Percentiles rank a stretch among this genome's conserved stretches.
These are phyloP conservation scores for Alternaria angustiovoidea DNA, from an alignment of 2,329 filamentous ascomycete species.

Conservation along the genomic window DNA sequence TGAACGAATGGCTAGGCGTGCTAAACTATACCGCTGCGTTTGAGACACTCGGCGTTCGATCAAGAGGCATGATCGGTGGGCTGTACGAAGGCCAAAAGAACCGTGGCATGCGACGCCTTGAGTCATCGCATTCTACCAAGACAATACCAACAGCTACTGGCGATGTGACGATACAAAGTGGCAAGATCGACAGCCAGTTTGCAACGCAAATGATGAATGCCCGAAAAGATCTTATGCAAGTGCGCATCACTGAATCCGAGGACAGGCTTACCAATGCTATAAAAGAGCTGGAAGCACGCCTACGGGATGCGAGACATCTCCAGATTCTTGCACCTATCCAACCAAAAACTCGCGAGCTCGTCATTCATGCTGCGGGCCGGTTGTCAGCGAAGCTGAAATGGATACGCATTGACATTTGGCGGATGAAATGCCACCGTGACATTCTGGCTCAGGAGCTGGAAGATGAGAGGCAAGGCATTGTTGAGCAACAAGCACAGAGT, in stretches of 20 bases:
- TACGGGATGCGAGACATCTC: slow-evolving; percentile 90
- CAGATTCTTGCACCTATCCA: slow-evolving; percentile 89
- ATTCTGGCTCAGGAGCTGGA: slow-evolving; percentile 86
- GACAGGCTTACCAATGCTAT: slow-evolving; percentile 76
- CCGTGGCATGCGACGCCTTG: slow-evolving; percentile 74
- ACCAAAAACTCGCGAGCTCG: slow-evolving; percentile 84
- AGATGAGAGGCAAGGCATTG: slow-evolving; percentile 68
- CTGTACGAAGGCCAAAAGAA: slow-evolving; percentile 84
- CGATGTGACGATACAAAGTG: slow-evolving; percentile 75
- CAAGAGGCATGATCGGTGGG: slow-evolving; percentile 84
- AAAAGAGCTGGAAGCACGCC: slow-evolving; percentile 80
- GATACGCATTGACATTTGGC: slow-evolving; percentile 94
- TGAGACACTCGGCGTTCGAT: slow-evolving; percentile 86
- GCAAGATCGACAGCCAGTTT: slow-evolving; percentile 80
- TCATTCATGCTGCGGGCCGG: slow-evolving; percentile 83
- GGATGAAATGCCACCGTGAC: slow-evolving; percentile 86
- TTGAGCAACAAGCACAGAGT: slow-evolving; percentile 37
- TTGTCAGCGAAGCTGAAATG: slow-evolving; percentile 91
- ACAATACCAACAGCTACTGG: slow-evolving; percentile 76
- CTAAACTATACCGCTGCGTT: slow-evolving; percentile 97
- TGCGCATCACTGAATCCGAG: slow-evolving; percentile 84
- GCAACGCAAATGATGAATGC: slow-evolving; percentile 86
- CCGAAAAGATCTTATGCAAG: slow-evolving; percentile 80
- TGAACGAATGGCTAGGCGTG: slow-evolving; percentile 96
- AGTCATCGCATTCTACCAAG: slow-evolving; percentile 62